These are phyloP conservation scores for Chlorociboria aeruginascens DNA, from an alignment of 495 filamentous ascomycete genomes.

Conservation along the genomic window DNA sequence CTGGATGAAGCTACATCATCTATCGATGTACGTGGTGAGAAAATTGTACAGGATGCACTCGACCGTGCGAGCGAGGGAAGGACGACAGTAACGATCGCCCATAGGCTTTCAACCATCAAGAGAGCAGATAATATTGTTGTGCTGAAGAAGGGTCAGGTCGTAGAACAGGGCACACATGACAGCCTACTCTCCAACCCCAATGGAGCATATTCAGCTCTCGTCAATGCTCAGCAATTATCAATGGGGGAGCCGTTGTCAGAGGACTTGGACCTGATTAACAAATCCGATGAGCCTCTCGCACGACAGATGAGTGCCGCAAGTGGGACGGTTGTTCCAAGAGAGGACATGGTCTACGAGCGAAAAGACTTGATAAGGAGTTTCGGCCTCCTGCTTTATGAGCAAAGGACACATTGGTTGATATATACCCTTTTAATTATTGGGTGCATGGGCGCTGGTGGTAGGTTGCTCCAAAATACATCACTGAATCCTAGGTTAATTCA, in stretches of 20 bases:
- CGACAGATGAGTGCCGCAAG: not conserved
- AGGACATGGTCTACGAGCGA: not conserved
- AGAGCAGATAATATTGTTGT: slow-evolving; percentile 50
- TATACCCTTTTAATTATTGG: not conserved
- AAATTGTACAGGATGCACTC: slow-evolving; percentile 55
- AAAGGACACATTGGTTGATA: not conserved
- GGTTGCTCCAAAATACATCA: not conserved
- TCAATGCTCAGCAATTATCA: slow-evolving; percentile 38
- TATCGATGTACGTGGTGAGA: slow-evolving; percentile 59
- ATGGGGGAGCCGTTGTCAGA: slow-evolving; percentile 6
- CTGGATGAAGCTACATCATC: slow-evolving; percentile 68
- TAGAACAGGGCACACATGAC: slow-evolving; percentile 43
- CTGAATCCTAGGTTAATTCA: not conserved
- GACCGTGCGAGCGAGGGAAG: slow-evolving; percentile 43
- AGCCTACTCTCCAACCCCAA: slow-evolving; percentile 34
- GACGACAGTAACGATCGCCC: slow-evolving; percentile 48
- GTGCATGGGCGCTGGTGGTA: not conserved
- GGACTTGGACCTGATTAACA: not conserved
- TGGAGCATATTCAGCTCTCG: slow-evolving; percentile 35
- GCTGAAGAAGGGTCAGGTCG: slow-evolving; percentile 40
- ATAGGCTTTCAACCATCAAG: slow-evolving; percentile 44
- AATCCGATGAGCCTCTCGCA: not conserved
- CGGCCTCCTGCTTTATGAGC: slow-evolving; percentile 1
- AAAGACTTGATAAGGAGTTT: slow-evolving; percentile 5
- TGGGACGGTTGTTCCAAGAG: not conserved